Conservation (phyloP, 108 stramenopile species). For the Skeletonema marinoi region DNA sequence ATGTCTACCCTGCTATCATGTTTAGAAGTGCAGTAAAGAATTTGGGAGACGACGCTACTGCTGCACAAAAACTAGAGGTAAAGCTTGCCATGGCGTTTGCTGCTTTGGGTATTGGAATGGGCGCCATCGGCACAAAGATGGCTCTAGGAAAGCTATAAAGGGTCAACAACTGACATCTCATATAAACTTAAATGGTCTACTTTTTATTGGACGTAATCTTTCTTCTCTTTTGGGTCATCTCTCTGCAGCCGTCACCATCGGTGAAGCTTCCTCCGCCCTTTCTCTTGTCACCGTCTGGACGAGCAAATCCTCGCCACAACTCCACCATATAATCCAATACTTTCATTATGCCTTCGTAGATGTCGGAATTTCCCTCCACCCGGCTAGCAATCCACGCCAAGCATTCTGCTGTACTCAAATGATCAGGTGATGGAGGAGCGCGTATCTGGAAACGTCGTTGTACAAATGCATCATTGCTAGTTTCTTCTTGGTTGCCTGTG, state of each 20-base stretch:
- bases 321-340: slow-evolving; percentile 73
- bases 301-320: slow-evolving; percentile 45
- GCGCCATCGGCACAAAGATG: slow-evolving; percentile 76
- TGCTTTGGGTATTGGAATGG: slow-evolving; percentile 78
- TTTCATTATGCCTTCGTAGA: slow-evolving; percentile 64
- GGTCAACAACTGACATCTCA: neutral
- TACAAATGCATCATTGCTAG: slow-evolving; percentile 6
- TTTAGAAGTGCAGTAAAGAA: slow-evolving; percentile 59
- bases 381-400: slow-evolving; percentile 63
- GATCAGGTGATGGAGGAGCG: slow-evolving; percentile 58
- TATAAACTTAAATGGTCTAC: neutral
- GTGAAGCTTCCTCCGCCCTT: slow-evolving; percentile 1
- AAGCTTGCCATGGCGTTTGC: slow-evolving; percentile 65
- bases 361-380: slow-evolving; percentile 46
- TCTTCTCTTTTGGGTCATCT: slow-evolving; percentile 37
- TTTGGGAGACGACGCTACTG: slow-evolving; percentile 54
- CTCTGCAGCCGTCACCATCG: neutral
- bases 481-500: neutral
- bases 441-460: slow-evolving; percentile 60
- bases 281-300: neutral
- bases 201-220: slow-evolving; percentile 12
- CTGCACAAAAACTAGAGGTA: slow-evolving; percentile 60
- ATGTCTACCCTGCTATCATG: slow-evolving; percentile 86
- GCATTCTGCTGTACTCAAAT: slow-evolving; percentile 78
- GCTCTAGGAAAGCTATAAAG: slow-evolving; percentile 43